These are phyloP conservation scores for Zalaria sp. DNA, from an alignment of 2,329 filamentous ascomycete genomes.

Conservation along the genomic window DNA sequence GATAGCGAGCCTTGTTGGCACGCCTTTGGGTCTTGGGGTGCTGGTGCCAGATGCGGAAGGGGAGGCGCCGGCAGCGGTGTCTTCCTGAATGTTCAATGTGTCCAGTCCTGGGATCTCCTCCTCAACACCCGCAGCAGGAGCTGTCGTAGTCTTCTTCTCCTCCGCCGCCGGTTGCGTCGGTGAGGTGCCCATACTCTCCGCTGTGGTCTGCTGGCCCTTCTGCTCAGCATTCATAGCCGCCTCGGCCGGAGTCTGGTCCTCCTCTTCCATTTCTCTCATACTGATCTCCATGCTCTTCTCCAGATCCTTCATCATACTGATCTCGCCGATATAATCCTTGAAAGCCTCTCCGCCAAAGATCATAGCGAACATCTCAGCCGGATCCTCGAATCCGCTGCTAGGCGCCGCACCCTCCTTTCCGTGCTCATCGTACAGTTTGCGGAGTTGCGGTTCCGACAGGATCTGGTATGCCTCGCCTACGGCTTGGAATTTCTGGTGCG, in stretches of 20 bases:
- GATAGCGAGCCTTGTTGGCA: slow-evolving; percentile 71
- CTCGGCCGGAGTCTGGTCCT: slow-evolving; percentile 35
- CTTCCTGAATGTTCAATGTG: slow-evolving; percentile 5
- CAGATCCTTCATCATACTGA: slow-evolving; percentile 95
- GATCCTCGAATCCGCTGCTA: slow-evolving; percentile 84
- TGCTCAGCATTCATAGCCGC: slow-evolving; percentile 38
- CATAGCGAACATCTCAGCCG: slow-evolving; percentile 93
- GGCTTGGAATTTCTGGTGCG: slow-evolving; percentile 85
- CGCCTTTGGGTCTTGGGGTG: slow-evolving; percentile 36
- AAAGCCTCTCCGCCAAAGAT: slow-evolving; percentile 98
- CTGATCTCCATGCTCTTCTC: slow-evolving; percentile 98
- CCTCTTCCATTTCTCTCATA: slow-evolving; percentile 64
- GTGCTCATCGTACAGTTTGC: slow-evolving; percentile 89
- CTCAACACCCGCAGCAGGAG: neutral
- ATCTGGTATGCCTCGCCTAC: slow-evolving; percentile 70
- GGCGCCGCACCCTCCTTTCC: slow-evolving; percentile 92
- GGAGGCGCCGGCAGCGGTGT: slow-evolving; percentile 6
- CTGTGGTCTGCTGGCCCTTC: slow-evolving; percentile 1
- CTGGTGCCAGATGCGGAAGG: slow-evolving; percentile 21
- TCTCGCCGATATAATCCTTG: slow-evolving; percentile 92
- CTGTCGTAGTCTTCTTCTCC: slow-evolving; percentile 2
- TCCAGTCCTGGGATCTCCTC: slow-evolving; percentile 11
- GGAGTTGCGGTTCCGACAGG: slow-evolving; percentile 72
- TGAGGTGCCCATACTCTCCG: neutral
- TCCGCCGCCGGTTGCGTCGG: slow-evolving; percentile 13